A percentile compares a stretch with the other conserved stretches of the same genome.
These are phyloP conservation scores for Ustilago cynodontis DNA, from an alignment of 1,284 basidiomycete species.

Conservation along the genomic window DNA sequence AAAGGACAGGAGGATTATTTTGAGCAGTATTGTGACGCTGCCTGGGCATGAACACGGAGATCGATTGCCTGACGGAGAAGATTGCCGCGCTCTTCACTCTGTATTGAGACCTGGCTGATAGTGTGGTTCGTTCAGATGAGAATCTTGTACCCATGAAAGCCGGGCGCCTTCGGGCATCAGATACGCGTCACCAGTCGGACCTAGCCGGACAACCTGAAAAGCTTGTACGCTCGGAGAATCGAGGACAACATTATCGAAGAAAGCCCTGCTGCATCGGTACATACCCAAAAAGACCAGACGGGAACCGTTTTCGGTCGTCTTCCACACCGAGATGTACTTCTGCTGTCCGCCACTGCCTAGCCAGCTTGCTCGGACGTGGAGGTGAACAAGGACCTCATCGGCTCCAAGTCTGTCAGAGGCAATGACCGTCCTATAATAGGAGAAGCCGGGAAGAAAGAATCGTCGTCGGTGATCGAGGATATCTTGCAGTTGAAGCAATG, in stretches of 20 bases:
- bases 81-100: too few relatives aligned
- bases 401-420: not conserved
- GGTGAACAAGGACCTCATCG: not conserved
- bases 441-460: not conserved
- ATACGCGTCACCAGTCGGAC: too few relatives aligned
- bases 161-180: too few relatives aligned
- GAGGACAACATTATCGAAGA: not conserved
- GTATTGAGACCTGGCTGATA: too few relatives aligned
- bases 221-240: too few relatives aligned
- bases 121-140: too few relatives aligned
- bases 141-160: too few relatives aligned
- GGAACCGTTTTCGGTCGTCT: not conserved
- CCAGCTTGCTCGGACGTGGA: not conserved
- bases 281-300: slow-evolving; percentile 4
- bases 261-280: not conserved
- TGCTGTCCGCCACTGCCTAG: not conserved
- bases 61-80: too few relatives aligned
- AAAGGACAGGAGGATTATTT: too few relatives aligned
- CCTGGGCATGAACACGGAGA: too few relatives aligned
- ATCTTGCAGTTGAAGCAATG: not conserved
- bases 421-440: not conserved
- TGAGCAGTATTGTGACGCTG: too few relatives aligned
- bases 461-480: not conserved
- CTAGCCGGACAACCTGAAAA: too few relatives aligned
- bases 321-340: not conserved